Base-by-base conservation (phyloP, 2,329 filamentous ascomycete species). In the Penicillium fuscoglaucum region DNA sequence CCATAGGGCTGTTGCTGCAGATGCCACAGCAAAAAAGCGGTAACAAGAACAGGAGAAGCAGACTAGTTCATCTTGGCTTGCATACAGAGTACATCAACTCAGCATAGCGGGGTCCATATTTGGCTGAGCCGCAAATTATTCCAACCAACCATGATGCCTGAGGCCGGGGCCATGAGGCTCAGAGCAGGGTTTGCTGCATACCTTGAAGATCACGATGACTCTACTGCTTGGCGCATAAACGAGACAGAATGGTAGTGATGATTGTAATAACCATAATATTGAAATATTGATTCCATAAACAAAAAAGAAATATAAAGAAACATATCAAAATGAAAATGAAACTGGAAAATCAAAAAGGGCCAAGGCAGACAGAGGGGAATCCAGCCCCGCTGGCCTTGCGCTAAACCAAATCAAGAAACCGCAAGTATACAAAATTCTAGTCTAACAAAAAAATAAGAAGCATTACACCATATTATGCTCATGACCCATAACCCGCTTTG, bases 401-500 rank as follows among this genome's bases (percentile, higher is more conserved):
- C 59, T 58, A 63, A 61, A 59, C 57, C 55, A 47, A 60, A 61
- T 49, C 48, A 39, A 58, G 63, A 41, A 63, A 24, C 52, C 40
- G 31, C 58, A 66, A 64, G 56, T 66, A 66, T 66, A 66, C 52
- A 66, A 53, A 52, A 39, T 33, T 61, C 57, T 60, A 65, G 57
- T 46, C 49, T 47, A 40, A 31, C 19, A 49, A 46, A 49, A 46
- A 54, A 54, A 56, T 7, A 15, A 58, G 56, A 64, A 51, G 40
- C 54, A 57, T 48, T 52, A 57, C 54, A 59, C 56, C 56, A 52
- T 35, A 57, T 40, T 40, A 59, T 55, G 50, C 57, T 44, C 31
- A 45, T 57, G 48, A 45, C 48, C 47, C 48, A 57, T 52, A 46
- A 35, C 52, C 31, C 53, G 51, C 46, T 52, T 47, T 40, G 50